Percentiles rank a stretch among this genome's conserved stretches.
These are phyloP conservation scores for thale cress (Arabidopsis thaliana) DNA, from an alignment of 345 rosid genomes.

Conservation along the genomic window DNA sequence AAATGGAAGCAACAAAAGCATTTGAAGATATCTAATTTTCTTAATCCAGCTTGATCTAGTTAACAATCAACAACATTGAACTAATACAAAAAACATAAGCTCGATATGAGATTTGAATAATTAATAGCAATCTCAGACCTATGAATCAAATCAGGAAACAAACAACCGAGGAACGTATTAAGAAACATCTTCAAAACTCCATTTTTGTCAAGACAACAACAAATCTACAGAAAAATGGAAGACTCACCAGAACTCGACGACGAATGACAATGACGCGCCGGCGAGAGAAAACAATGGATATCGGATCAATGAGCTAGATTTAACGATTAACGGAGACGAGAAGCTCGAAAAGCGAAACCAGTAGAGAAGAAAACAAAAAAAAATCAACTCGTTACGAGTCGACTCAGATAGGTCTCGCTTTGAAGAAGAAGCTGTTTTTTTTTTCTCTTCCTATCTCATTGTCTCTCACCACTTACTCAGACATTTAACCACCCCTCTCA, in stretches of 20 bases:
- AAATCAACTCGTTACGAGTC: constrained; percentile 43
- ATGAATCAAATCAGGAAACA: constrained; percentile 24
- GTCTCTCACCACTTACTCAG: constrained; percentile 38
- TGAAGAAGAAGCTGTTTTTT: constrained; percentile 34
- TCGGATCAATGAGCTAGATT: constrained; percentile 29
- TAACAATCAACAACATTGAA: neutral
- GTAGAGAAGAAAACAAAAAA: neutral
- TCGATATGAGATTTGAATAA: neutral
- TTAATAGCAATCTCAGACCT: neutral
- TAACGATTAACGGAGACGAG: constrained; percentile 11
- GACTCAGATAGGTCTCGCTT: constrained; percentile 40
- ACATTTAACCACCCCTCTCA: constrained; percentile 39
- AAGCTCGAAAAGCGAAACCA: constrained; percentile 23
- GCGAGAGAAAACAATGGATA: constrained; percentile 1
- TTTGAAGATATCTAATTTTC: neutral
- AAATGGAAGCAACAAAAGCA: constrained; percentile 23
- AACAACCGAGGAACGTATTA: neutral
- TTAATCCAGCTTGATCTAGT: neutral
- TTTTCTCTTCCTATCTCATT: constrained; percentile 35
- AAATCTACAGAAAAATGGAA: neutral
- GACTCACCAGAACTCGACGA: constrained; percentile 33
- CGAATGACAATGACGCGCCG: constrained; percentile 27
- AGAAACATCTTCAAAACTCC: constrained; percentile 29
- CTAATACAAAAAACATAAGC: neutral
- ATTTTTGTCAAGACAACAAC: neutral